Evolutionary conservation across 2,329 filamentous ascomycete species (phyloP), one percentile per base, ranked within the genome.

Genomic region (Verticillium dahliae): DNA sequence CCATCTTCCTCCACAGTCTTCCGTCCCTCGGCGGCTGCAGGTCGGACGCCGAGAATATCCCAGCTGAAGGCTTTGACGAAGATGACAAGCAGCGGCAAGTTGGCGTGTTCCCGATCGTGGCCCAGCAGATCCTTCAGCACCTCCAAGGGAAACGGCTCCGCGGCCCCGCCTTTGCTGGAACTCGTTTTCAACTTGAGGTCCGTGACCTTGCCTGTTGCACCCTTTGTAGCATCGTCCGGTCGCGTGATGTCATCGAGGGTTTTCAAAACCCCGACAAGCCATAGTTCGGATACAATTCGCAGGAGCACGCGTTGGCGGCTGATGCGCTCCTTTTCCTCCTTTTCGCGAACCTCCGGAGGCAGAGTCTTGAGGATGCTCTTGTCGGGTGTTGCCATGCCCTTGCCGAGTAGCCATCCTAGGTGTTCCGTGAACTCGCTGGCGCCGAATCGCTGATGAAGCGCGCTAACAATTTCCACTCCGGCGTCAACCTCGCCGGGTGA

Each of bases 51-150:
- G 14, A 99, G 78, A 39, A 98, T 85, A 76, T 99, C 96, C 93
- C 94, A 99, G 65, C 90, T 89, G 70, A 98, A 99, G 18, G 91
- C 89, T 77, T 97, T 99, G 67, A 97, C 93, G 71, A 99, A 99
- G 14, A 96, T 84, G 59, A 98, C 95, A 6, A 97, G 89, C 56
- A 99, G 80, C 1, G 95, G 92, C 54, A 99, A 78, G 71, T 98
- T 99, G 61, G 86, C 81, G 71, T 98, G 95, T 68, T 99, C 94
- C 61, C 92, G 87, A 73, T 99, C 95, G 71, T 98, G 89, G 7
- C 93, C 92, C 15, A 99, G 83, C 66, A 99, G 84, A 72, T 99
- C 96, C 77, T 99, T 99, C 50, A 99, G 80, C n/a, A 98, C 94
- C 73, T 99, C 95, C 22, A 99, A 81, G 3, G 96, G 96, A 67